Percentiles rank a stretch among this genome's conserved stretches.
These are phyloP conservation scores for Lentinus tigrinus DNA, from an alignment of 768 basidiomycete genomes.

Conservation along the genomic window DNA sequence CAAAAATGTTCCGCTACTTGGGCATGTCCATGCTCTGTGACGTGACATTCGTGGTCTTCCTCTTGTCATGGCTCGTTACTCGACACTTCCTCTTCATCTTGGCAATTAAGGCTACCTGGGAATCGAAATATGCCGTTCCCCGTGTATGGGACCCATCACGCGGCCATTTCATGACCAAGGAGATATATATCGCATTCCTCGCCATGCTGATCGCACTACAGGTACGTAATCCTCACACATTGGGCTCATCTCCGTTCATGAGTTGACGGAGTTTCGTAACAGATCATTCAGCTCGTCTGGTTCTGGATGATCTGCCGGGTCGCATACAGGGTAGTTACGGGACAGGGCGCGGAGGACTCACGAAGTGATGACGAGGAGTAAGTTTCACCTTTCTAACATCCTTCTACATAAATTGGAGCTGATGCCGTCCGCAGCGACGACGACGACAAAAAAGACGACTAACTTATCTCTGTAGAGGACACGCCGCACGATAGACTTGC, in stretches of 20 bases:
- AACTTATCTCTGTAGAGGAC: conserved; percentile 17
- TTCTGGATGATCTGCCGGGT: conserved; percentile 82
- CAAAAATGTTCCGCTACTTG: conserved; percentile 95
- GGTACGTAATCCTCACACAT: conserved; percentile 42
- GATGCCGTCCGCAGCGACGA: conserved; percentile 12
- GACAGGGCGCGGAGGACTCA: conserved; percentile 75
- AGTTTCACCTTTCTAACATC: conserved; percentile 21
- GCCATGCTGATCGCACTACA: conserved; percentile 58
- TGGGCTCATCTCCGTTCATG: background rate
- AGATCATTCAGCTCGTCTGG: conserved; percentile 83
- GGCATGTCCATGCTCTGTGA: conserved; percentile 63
- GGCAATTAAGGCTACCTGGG: conserved; percentile 64
- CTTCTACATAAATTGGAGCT: background rate
- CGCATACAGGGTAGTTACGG: conserved; percentile 76
- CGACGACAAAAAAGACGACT: conserved; percentile 28
- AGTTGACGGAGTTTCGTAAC: conserved; percentile 4
- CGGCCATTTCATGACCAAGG: conserved; percentile 55
- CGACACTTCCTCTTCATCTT: conserved; percentile 80
- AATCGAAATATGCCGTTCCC: conserved; percentile 48
- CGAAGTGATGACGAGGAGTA: conserved; percentile 85
- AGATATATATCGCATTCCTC: conserved; percentile 48
- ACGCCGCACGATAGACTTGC: conserved; percentile 13
- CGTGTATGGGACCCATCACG: conserved; percentile 58
- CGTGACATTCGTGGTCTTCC: conserved; percentile 73
- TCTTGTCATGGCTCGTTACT: conserved; percentile 88